phyloP scores from a whole-genome alignment of 2,329 filamentous ascomycete species.

The Curvularia sp. region DNA sequence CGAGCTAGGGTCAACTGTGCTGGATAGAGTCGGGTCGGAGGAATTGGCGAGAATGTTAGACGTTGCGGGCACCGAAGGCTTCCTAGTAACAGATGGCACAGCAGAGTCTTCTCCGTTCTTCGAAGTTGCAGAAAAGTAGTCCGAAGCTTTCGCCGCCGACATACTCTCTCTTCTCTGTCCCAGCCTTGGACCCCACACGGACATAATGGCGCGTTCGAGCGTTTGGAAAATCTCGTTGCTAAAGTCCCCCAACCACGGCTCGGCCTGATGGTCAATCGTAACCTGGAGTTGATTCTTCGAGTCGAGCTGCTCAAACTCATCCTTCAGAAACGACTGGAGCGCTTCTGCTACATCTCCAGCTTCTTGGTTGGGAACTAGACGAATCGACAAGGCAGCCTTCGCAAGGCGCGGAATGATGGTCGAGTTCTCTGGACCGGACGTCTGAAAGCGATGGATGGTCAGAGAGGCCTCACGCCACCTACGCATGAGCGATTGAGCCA shows the following conservation, averaged over 20 bases:
- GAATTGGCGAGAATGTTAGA: constrained; percentile 59
- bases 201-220: constrained; percentile 81
- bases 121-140: constrained; percentile 25
- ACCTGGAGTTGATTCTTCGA: constrained; percentile 83
- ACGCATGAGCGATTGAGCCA: constrained; percentile 87
- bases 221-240: constrained; percentile 90
- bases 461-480: constrained; percentile 95
- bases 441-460: constrained; percentile 91
- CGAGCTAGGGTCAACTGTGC: constrained; percentile 7
- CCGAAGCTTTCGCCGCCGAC: constrained; percentile 19
- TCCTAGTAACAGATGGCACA: constrained; percentile 10
- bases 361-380: constrained; percentile 92
- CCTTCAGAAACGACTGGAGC: constrained; percentile 70
- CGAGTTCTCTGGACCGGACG: constrained; percentile 85
- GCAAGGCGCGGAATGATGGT: constrained; percentile 91
- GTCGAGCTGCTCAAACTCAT: constrained; percentile 75
- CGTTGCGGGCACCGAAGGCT: constrained; percentile 54
- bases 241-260: constrained; percentile 94
- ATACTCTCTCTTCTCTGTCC: constrained; percentile 35
- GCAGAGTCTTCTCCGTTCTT: constrained; percentile 14
- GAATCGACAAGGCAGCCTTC: constrained; percentile 85
- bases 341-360: constrained; percentile 75
- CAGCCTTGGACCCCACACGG: constrained; percentile 74
- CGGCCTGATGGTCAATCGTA: constrained; percentile 88
- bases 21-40: constrained; percentile 27